These are phyloP conservation scores for Cyclotella baltica DNA, from an alignment of 108 stramenopile species.

Conservation along the genomic window DNA sequence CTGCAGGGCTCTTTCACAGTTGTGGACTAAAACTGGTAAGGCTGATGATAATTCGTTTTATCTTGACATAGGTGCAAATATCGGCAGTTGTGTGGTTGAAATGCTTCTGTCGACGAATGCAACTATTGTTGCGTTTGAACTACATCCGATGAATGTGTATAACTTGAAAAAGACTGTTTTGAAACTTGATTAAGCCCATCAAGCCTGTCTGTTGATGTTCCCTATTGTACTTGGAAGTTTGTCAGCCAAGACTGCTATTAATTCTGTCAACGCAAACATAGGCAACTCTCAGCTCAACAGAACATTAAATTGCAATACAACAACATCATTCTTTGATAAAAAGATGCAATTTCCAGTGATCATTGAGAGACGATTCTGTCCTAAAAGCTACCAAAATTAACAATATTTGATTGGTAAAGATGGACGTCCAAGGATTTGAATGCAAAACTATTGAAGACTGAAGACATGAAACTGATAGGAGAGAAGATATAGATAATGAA, in stretches of 20 bases:
- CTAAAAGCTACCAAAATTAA: not conserved
- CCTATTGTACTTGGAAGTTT: not conserved
- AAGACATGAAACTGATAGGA: not conserved
- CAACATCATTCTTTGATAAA: not conserved
- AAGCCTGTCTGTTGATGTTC: conserved; percentile 12
- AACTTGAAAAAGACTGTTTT: not conserved
- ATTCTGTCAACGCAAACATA: not conserved
- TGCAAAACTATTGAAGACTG: conserved; percentile 14
- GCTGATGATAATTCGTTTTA: conserved; percentile 21
- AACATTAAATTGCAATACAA: not conserved
- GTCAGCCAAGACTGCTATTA: not conserved
- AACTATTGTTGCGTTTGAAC: conserved; percentile 45
- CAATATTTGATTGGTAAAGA: not conserved
- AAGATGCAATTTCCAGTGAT: not conserved
- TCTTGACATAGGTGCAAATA: conserved; percentile 49
- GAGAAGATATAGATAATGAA: not conserved
- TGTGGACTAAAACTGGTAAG: no score
- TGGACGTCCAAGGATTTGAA: conserved; percentile 26
- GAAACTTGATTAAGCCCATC: conserved; percentile 1
- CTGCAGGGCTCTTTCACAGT: no score
- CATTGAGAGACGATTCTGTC: conserved; percentile 11
- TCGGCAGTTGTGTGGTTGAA: conserved; percentile 47
- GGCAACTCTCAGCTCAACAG: not conserved
- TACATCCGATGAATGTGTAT: conserved; percentile 33
- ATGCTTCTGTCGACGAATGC: conserved; percentile 45